Base-by-base conservation (phyloP, 352 stramenopile genomes). In the Phytophthora sojae region DNA sequence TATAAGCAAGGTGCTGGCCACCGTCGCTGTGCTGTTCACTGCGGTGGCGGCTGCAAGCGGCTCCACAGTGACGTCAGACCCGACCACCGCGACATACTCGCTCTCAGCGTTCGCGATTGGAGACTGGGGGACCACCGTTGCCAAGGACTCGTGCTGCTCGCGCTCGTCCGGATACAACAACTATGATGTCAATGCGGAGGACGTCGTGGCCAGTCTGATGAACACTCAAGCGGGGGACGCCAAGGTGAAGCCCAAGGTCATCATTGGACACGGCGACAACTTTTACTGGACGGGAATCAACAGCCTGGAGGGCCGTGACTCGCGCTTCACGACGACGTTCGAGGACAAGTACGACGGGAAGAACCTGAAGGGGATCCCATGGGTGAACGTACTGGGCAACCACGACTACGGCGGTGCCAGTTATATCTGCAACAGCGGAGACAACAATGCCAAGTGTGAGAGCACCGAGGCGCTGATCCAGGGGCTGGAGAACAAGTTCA, bases 1-100 rank as follows among this genome's bases (percentile, higher is more conserved):
- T 6, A 30, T 30, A 30, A 30, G 25, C 25, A 63, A 55, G 19
- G 17, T 19, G 25, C 42, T 55, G 2, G 7, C 39, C 29, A 29
- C 11, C 26, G 4, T 17, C 14, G 23, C 44, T 17, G 57, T 53
- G 17, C 17, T 63, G 30, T n/a, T 63, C 23, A 9, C 37, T 2
- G 15, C 32, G 4, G 23, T 44, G 26, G 7, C 4, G 12, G 6
- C 17, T 55, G 45, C 57, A 17, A 57, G 51, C 14, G 19, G 42
- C 6, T 83, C 67, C 87, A 83, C 68, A 5, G 47, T 64, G 19
- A 65, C 52, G 63, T 80, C 64, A 64, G 79, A 72, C 69, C 85
- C 65, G 55, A 69, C 77, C 32, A 69, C 64, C 44, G 71, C 56
- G 70, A 45, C 32, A 23, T 76, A 76, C 42, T 44, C 64, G 7